Evolutionary conservation across 2,329 filamentous ascomycete genomes (phyloP), one percentile per base, ranked within the genome.

Genomic region (Penicillium sp.): DNA sequence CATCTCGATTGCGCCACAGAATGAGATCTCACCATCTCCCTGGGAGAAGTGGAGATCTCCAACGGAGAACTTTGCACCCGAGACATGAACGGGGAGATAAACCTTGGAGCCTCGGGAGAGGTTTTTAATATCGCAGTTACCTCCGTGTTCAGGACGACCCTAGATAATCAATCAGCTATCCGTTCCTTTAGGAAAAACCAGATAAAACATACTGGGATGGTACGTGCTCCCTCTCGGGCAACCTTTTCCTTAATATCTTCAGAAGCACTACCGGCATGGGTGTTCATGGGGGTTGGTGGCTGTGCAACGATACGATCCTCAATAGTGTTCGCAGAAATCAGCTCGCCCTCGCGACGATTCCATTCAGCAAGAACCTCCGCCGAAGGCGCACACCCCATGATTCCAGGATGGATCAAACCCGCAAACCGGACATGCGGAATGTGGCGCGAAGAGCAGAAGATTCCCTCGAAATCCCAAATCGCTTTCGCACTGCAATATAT

Each of bases 91-190:
- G 0, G 93, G 93, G 0, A 96, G 82, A 71, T 92, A 96, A 0
- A 96, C 90, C 70, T 93, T 93, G 56, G 83, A 88, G 2, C 90
- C 91, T 7, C 90, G 80, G 1, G 84, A 89, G 29, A 96, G 80
- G 67, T 95, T 95, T 78, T 96, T 96, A 74, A 96, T 95, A 64
- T 96, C 91, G 70, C 91, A 95, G 68, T 96, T 96, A 0, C 92
- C 93, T 14, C 93, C 93, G 65, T 96, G 90, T 68, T 96, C 91
- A 0, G 91, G 91, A 0, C 91, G 80, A 2, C 92, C 85, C 50
- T 76, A 19, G 6, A 11, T 44, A 26, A 24, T 8, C 5, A 43
- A 16, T 27, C 10, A n/a, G 11, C 26, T 14, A 29, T 11, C 16
- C 10, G 6, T 33, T 22, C 14, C 2, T n/a, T 26, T 37, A 13